phyloP scores from a whole-genome alignment of 768 basidiomycete genomes.

The Austroboletus festivus region DNA sequence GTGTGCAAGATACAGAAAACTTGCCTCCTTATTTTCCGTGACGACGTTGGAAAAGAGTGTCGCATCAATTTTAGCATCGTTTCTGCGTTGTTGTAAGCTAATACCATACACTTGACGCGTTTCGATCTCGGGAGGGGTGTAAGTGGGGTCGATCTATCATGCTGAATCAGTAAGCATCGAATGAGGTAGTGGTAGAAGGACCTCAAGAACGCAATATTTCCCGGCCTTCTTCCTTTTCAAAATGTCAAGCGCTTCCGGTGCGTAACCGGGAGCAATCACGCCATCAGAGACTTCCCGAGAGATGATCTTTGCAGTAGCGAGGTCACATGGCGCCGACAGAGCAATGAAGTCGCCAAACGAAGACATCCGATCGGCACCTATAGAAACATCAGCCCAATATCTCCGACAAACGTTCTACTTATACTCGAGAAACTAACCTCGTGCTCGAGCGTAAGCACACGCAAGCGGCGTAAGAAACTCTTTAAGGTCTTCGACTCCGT shows the following conservation, averaged over 20 bases:
- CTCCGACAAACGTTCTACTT: background rate
- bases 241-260: conserved; percentile 82
- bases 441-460: conserved; percentile 91
- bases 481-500: conserved; percentile 94
- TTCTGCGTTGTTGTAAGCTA: conserved; percentile 83
- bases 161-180: conserved; percentile 7
- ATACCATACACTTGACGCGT: conserved; percentile 96
- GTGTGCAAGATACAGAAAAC: conserved; percentile 20
- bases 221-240: conserved; percentile 96
- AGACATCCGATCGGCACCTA: conserved; percentile 97
- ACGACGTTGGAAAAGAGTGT: conserved; percentile 85
- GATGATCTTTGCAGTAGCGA: conserved; percentile 93
- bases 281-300: conserved; percentile 99
- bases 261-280: conserved; percentile 94
- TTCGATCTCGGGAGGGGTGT: conserved; percentile 76
- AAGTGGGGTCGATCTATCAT: conserved; percentile 81
- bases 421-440: conserved; percentile 51
- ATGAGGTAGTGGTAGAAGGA: conserved; percentile 23
- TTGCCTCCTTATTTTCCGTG: conserved; percentile 79
- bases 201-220: conserved; percentile 97
- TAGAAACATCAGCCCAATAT: conserved; percentile 6
- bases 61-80: conserved; percentile 82
- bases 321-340: conserved; percentile 86
- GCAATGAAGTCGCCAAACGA: conserved; percentile 99
- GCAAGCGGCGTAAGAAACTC: conserved; percentile 87